Evolutionary conservation across 2,329 filamentous ascomycete species (phyloP), one percentile per base, ranked within the genome.

Genomic region (Aspergillus hiratsukae): DNA sequence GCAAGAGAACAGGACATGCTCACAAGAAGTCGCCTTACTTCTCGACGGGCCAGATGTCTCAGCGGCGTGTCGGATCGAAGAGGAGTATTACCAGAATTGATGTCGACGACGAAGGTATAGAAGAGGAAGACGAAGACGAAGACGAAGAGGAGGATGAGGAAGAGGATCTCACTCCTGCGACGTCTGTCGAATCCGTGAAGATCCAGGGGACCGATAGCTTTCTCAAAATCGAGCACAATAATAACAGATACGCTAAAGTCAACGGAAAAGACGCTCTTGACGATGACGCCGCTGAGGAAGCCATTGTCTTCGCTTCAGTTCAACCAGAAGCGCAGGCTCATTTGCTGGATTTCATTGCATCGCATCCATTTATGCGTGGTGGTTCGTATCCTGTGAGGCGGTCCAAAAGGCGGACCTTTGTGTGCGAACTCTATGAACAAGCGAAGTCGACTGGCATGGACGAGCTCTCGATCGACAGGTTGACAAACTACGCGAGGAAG

Each of bases 401-500:
- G 4, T 62, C 61, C n/a, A 58, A 52, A 17, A 57, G 66, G 19
- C 52, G 52, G 5, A 54, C 48, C 6, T 72, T 70, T 14, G 49
- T 58, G 5, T 19, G 19, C 0, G 60, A 68, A 19, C n/a, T 71
- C 4, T 57, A 58, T 8, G 37, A 40, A 1, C 49, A 63, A 43
- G 65, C 66, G 8, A 7, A 21, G 1, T 40, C 52, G 1, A 43
- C 52, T 19, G 66, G 66, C 4, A 60, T 69, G 50, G 29, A 63
- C 25, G 43, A 58, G 19, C 25, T n/a, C 1, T 37, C 43, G 1
- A 40, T 64, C 3, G 51, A 55, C 40, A 29, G 51, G 10, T 54
- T 71, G 21, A 48, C 66, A 1, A 54, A 54, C 17, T 64, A 66
- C 40, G 59, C 69, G n/a, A 65, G 61, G 46, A 59, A 50, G 25